A percentile compares a stretch with the other conserved stretches of the same genome.
Conservation (phyloP, 164 flowering plant genomes). For the Paratinospora sagittata region DNA sequence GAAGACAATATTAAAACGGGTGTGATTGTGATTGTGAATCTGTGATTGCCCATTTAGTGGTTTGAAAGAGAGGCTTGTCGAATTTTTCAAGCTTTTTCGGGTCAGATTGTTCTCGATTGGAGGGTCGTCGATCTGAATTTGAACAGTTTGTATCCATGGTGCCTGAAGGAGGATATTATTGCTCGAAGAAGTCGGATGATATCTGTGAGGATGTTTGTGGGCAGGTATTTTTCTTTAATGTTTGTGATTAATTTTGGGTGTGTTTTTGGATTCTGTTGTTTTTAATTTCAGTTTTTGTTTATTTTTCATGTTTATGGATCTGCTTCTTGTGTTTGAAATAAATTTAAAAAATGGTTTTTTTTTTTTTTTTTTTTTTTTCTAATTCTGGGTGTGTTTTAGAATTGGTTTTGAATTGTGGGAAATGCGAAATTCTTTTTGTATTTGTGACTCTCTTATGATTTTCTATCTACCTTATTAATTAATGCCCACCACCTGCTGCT, state of each 20-base stretch:
- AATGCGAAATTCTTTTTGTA: neutral
- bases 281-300: neutral
- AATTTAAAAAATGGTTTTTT: neutral
- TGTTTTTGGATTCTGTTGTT: neutral
- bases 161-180: slow-evolving; percentile 54
- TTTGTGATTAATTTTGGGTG: neutral
- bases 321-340: neutral
- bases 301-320: neutral
- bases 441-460: neutral
- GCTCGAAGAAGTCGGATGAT: slow-evolving; percentile 76
- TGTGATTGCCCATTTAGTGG: too few species aligned
- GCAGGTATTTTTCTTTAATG: slow-evolving; percentile 37
- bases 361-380: neutral
- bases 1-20: neutral
- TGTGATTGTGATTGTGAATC: too few species aligned
- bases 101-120: slow-evolving; percentile 7
- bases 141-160: slow-evolving; percentile 13
- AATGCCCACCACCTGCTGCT: neutral
- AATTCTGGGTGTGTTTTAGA: neutral
- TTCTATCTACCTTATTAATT: neutral
- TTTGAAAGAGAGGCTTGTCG: neutral
- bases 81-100: neutral
- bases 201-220: slow-evolving; percentile 77
- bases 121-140: slow-evolving; percentile 23
- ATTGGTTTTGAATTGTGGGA: neutral